Base-by-base conservation (phyloP, 495 filamentous ascomycete genomes). In the Thermothielavioides terrestris region DNA sequence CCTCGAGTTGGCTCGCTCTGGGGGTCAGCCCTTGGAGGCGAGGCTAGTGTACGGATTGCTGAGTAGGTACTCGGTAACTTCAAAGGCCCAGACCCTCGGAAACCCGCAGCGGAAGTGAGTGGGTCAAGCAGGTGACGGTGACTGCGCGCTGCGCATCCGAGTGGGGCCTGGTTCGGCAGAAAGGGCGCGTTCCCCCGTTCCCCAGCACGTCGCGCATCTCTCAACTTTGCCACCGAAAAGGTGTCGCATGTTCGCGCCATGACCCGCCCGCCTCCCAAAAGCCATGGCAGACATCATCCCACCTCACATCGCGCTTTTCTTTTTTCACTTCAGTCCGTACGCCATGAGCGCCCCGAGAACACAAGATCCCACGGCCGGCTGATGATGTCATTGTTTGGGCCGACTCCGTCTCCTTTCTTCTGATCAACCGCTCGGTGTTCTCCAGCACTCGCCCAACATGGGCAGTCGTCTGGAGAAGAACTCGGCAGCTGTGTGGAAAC, bases 401-500 rank as follows among this genome's bases (percentile, higher is more conserved):
- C 35, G 27, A 36, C 27, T 20, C 39, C 6, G 27, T 44, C 41
- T 15, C 27, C 15, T 20, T 22, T 10, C n/a, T 22, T 23, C 52
- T n/a, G n/a, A n/a, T n/a, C n/a, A n/a, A n/a, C n/a, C n/a, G n/a
- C n/a, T n/a, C n/a, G n/a, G n/a, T n/a, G n/a, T n/a, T n/a, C n/a
- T n/a, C n/a, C n/a, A n/a, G n/a, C n/a, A n/a, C n/a, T n/a, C n/a
- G n/a, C n/a, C n/a, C 71, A 76, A 48, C 20, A 95, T 95, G 89
- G 87, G 86, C 59, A 89, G 83, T 46, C 76, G 80, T 46, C 74
- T 90, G 28, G 82, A 92, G 50, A 76, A 75, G 56, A 89, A 85
- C 49, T 94, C 89, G 27, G 77, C 77, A 37, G 74, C 77, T 2
- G 81, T 88, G 65, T 85, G 86, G 58, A 94, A 95, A 66, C 78